phyloP scores from a whole-genome alignment of 768 basidiomycete species.

The Candolleomyces aberdarensis region DNA sequence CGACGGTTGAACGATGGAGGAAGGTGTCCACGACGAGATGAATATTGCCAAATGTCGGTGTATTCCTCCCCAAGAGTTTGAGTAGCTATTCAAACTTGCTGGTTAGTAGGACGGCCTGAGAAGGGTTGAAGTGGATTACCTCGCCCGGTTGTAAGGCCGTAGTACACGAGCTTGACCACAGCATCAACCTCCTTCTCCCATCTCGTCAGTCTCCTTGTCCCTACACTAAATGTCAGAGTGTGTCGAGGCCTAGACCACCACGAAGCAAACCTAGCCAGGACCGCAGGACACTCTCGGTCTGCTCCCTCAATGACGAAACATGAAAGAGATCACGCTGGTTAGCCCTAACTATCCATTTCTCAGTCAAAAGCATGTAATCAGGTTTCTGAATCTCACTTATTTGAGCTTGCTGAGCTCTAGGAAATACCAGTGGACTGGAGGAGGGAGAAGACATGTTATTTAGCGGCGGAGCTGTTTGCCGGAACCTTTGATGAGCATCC shows the following conservation, averaged over 20 bases:
- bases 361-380: constrained; percentile 7
- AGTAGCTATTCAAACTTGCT: constrained; percentile 42
- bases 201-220: constrained; percentile 73
- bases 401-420: constrained; percentile 79
- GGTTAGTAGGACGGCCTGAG: neutral
- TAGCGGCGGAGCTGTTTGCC: neutral
- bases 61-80: constrained; percentile 93
- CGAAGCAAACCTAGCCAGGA: constrained; percentile 66
- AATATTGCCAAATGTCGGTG: constrained; percentile 78
- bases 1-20: constrained; percentile 48
- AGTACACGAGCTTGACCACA: constrained; percentile 64
- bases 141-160: constrained; percentile 69
- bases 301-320: constrained; percentile 69
- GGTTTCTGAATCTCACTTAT: constrained; percentile 57
- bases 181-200: constrained; percentile 84
- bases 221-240: constrained; percentile 33
- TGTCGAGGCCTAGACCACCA: neutral
- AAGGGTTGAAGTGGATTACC: constrained; percentile 40
- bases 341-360: constrained; percentile 59
- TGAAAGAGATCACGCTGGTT: constrained; percentile 83
- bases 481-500: neutral
- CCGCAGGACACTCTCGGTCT: constrained; percentile 69
- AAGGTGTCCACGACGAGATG: constrained; percentile 31
- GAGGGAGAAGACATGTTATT: constrained; percentile 16
- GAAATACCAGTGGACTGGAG: constrained; percentile 45